Conservation (phyloP, 495 filamentous ascomycete species). For the Chaetomium tenue region DNA sequence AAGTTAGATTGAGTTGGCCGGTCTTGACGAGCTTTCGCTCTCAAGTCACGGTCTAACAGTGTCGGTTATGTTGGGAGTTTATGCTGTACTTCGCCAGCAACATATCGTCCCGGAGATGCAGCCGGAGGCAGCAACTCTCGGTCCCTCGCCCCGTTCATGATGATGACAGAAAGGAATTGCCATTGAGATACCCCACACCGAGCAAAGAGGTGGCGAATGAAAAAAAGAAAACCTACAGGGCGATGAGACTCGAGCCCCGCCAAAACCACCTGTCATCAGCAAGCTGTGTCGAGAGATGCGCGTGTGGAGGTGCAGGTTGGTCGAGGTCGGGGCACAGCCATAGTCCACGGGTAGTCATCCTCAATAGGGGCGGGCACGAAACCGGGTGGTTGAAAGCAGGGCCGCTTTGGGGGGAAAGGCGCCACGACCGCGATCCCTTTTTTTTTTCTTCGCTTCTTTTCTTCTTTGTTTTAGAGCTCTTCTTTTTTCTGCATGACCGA, state of each 20-base stretch:
- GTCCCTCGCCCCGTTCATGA: conserved; percentile 32
- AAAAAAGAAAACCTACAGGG: conserved; percentile 12
- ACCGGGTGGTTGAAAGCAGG: conserved; percentile 30
- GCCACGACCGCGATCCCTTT: conserved; percentile 32
- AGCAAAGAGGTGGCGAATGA: conserved; percentile 18
- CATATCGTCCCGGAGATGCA: conserved; percentile 29
- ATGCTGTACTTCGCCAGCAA: conserved; percentile 33
- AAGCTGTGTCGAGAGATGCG: conserved; percentile 25
- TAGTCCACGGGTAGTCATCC: conserved; percentile 20
- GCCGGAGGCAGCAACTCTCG: conserved; percentile 31
- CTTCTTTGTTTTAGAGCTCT: conserved; percentile 35
- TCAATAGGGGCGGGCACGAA: conserved; percentile 20
- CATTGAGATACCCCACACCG: conserved; percentile 29
- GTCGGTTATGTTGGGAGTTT: conserved; percentile 25
- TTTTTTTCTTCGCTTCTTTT: conserved; percentile 21
- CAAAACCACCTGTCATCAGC: conserved; percentile 16
- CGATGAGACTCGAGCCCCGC: conserved; percentile 22
- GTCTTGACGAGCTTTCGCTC: conserved; percentile 20
- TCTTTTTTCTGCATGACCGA: conserved; percentile 48
- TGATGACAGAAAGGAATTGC: conserved; percentile 28
- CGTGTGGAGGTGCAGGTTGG: conserved; percentile 17
- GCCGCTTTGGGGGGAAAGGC: conserved; percentile 27
- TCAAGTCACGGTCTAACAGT: conserved; percentile 24
- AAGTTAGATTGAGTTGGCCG: conserved; percentile 75
- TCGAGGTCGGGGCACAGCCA: conserved; percentile 9